A percentile compares a stretch with the other conserved stretches of the same genome.
Conservation (phyloP, 2,329 filamentous ascomycete genomes). For the Fusarium sambucinum region DNA sequence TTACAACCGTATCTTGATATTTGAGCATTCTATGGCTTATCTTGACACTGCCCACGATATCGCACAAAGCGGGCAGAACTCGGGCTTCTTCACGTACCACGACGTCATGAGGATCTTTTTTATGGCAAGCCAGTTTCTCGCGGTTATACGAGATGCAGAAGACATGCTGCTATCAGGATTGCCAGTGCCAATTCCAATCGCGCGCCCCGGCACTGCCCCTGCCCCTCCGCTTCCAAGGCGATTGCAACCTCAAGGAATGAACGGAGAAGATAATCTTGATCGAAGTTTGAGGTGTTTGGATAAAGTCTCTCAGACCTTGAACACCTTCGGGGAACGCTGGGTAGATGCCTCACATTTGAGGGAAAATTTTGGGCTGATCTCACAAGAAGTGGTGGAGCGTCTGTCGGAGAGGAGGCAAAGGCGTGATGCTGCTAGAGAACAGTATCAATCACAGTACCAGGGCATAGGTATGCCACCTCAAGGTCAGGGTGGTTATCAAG, state of each 20-base stretch:
- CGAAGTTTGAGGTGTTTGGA: slow-evolving; percentile 68
- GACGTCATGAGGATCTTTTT: slow-evolving; percentile 89
- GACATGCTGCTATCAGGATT: slow-evolving; percentile 67
- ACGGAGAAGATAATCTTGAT: slow-evolving; percentile 63
- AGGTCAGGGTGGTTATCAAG: slow-evolving; percentile 29
- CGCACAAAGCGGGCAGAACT: slow-evolving; percentile 68
- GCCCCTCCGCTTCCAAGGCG: slow-evolving; percentile 66
- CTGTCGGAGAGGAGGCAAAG: slow-evolving; percentile 57
- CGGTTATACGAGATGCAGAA: slow-evolving; percentile 69
- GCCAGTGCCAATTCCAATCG: slow-evolving; percentile 59
- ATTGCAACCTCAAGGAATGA: slow-evolving; percentile 51
- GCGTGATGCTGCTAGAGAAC: slow-evolving; percentile 49
- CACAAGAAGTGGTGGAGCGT: slow-evolving; percentile 58
- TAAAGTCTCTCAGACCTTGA: slow-evolving; percentile 65
- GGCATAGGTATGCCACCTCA: slow-evolving; percentile 46
- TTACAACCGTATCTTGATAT: slow-evolving; percentile 83
- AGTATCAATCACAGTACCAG: slow-evolving; percentile 54
- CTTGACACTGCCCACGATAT: slow-evolving; percentile 79
- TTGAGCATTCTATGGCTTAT: slow-evolving; percentile 88
- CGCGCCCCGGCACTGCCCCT: slow-evolving; percentile 60
- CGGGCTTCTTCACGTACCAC: slow-evolving; percentile 84
- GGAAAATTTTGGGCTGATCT: slow-evolving; percentile 65
- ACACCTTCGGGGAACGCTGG: slow-evolving; percentile 71
- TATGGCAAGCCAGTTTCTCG: slow-evolving; percentile 73
- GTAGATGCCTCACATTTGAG: slow-evolving; percentile 66